Evolutionary conservation across 257 asterid genomes (phyloP).

Genomic region (Solanum lignicaule): DNA sequence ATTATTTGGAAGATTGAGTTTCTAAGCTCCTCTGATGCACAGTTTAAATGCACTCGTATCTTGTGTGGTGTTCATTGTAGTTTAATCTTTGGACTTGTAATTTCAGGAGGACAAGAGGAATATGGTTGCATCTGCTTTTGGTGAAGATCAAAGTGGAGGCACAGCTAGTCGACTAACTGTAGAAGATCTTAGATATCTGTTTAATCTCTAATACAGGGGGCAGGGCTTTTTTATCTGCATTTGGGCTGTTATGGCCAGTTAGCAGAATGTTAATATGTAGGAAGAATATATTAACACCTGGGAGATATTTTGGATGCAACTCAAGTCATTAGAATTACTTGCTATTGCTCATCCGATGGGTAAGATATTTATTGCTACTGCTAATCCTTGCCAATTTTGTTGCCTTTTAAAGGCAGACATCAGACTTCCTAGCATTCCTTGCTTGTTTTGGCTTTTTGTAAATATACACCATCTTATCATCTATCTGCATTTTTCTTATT

Average conservation of each 20-base stretch:
- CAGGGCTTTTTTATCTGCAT: background rate
- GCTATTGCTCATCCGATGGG: background rate
- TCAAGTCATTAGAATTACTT: background rate
- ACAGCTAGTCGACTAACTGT: constrained; percentile 47
- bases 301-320: background rate
- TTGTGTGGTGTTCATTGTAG: background rate
- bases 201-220: constrained; percentile 19
- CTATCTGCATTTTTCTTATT: background rate
- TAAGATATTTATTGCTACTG: background rate
- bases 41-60: background rate
- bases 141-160: constrained; percentile 83
- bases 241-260: background rate
- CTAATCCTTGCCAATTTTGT: background rate
- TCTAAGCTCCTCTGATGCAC: background rate
- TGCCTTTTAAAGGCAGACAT: background rate
- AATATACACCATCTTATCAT: background rate
- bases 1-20: background rate
- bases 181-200: constrained; percentile 73
- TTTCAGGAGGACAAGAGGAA: constrained; percentile 92
- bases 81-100: background rate
- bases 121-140: constrained; percentile 98
- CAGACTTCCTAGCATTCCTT: background rate
- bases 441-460: background rate
- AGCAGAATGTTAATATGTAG: background rate
- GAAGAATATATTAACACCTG: background rate